Evolutionary conservation across 2,329 filamentous ascomycete genomes (phyloP), one percentile per base, ranked within the genome.

Genomic region (Aspergillus sp.): DNA sequence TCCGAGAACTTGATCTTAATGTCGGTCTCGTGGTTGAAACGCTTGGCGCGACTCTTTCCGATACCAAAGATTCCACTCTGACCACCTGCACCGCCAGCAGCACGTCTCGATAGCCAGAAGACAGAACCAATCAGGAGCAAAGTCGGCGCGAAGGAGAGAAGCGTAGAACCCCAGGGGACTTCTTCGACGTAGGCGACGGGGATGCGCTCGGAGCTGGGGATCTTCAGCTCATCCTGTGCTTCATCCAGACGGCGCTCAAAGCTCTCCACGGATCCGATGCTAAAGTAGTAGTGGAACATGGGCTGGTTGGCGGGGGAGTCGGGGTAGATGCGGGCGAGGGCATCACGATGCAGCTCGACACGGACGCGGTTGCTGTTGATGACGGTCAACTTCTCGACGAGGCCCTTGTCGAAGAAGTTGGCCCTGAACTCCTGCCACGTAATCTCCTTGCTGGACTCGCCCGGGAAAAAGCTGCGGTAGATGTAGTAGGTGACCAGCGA

Each of bases 1-100:
- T 99, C 94, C 44, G 89, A 80, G 71, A 99, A 99, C 74, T 97
- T 97, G 72, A 95, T 92, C 76, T 96, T 96, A 77, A 99, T 84
- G 52, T 94, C 90, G 10, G 89, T 90, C 78, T 99, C 94, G 63
- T 97, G 92, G 72, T 97, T 99, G 80, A 97, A 99, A 66, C 89
- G 88, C 80, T 96, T 97, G 21, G 94, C 94, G 65, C 90, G 87
- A 75, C 91, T 97, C 81, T 94, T 93, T 62, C 92, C 89, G 75
- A 99, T 96, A 61, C 91, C 92, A 68, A 99, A 99, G 67, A 97
- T 89, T 59, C 92, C 91, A 65, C 87, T 87, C 46, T 81, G 76
- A 21, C 82, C 81, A 53, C 82, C 82, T 52, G 84, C 85, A 56
- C 81, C 85, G 55, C 84, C 84, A 49, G 84, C 83, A 53, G 91